Base-by-base conservation (phyloP, 495 filamentous ascomycete species). In the Penicillium nucicola region DNA sequence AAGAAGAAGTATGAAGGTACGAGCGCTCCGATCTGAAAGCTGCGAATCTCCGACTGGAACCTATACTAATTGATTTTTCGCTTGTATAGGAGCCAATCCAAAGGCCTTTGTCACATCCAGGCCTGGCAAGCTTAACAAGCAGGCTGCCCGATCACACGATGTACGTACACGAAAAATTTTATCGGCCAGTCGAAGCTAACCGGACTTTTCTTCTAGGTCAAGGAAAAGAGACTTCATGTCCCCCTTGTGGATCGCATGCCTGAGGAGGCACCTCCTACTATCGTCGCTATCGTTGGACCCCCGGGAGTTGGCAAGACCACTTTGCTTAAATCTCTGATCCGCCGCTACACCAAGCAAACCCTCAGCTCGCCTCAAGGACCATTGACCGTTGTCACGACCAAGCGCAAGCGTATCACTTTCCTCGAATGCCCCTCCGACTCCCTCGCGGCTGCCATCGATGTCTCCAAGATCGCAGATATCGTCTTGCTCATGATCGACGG, bases 401-500 rank as follows among this genome's bases (percentile, higher is more conserved):
- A 97, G 69, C 83, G 86, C 50, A 85, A 93, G 61, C 84, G 93
- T 17, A 80, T 98, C 38, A 97, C 93, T 0, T 96, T 98, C 68
- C 69, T 98, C 58, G 93, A 98, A 84, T 96, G 90, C 60, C 92
- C 95, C 11, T 90, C 92, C 60, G 91, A 97, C 57, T 85, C 82
- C 20, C 82, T 98, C 41, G 91, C 92, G 25, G 87, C 85, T 46
- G 95, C 95, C 88, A 89, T 98, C 52, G 93, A 98, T 71, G 78
- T 96, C 19, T 85, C 92, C 30, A 98, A 98, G 68, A 87, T 98
- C 23, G 92, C 92, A 18, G 93, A 98, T 64, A 97, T 97, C 55
- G 90, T 98, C 3, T 73, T 98, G 20, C 74, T 98, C 23, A 90
- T 98, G 89, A 97, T 98, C 51, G 93, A 98, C 64, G 95, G 92